Base-by-base conservation (phyloP, 164 flowering plant species). In the Nelumbo lutea region DNA sequence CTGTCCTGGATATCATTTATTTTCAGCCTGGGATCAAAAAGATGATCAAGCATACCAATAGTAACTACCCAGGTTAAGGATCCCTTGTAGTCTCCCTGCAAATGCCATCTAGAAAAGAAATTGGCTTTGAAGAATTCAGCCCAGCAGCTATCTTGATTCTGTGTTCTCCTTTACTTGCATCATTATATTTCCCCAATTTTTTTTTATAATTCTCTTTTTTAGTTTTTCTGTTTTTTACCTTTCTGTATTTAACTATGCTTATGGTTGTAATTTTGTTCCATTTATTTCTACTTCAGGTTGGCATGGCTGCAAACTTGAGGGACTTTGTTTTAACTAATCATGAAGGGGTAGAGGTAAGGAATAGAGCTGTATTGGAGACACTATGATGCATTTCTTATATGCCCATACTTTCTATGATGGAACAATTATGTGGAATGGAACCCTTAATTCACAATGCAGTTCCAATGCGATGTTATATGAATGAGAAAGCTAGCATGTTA, bases 291-390 rank as follows among this genome's bases (percentile, higher is more conserved):
- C 47, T 64, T 72, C 70, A 90, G 97, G 88, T 89, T 72, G 98
- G 90, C 9, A 81, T 94, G 87, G 97, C 98, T 75, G 97, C 85
- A 73, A 94, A 94, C 73, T 82, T 94, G 81, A 88, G 80, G 82
- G 89, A 91, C 77, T 91, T 75, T 75, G 83, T 85, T 72, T 79
- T 90, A 11, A 88, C 90, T 42, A 83, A 79, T 74, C 76, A 69
- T 80, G 85, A 82, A 67, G 98, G 98, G 47, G 76, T 77, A 71
- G 83, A 89, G 90, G 98, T 89, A 85, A 69, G 61, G 41, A 47
- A 51, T 55, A 40, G 15, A 57, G 15, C 45, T 75, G 9, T 48
- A 67, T 51, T 45, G 6, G 57, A 58, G 40, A 39, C 50, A 45
- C 43, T 42, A 42, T 39, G 50, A 40, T 68, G 27, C 10, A 64